Evolutionary conservation across 2,329 filamentous ascomycete species (phyloP).

Genomic region (Dendryphion nanum): DNA sequence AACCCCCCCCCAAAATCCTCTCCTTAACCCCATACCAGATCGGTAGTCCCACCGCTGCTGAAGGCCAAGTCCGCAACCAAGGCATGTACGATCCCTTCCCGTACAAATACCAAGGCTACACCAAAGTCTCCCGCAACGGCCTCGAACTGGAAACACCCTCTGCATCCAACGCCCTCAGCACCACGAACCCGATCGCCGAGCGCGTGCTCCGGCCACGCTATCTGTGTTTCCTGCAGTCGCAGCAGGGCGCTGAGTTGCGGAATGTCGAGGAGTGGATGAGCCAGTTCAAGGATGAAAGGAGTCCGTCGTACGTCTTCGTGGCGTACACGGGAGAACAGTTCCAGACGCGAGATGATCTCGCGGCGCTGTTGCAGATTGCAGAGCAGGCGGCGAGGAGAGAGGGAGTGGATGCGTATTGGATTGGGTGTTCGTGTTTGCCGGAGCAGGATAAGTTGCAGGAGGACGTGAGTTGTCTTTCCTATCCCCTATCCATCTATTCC

Average conservation of each 20-base stretch:
- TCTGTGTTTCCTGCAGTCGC: conserved; percentile 27
- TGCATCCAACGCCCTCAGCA: conserved; percentile 6
- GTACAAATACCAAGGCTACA: conserved; percentile 29
- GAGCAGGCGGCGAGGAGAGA: too few species aligned
- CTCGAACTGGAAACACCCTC: conserved; percentile 18
- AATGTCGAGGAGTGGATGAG: conserved; percentile 30
- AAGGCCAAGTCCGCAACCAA: conserved; percentile 10
- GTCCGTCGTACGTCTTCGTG: too few species aligned
- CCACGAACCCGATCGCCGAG: conserved; percentile 23
- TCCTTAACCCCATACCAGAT: conserved; percentile 12
- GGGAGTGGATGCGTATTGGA: too few species aligned
- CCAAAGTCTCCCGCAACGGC: conserved; percentile 29
- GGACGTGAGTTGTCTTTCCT: too few species aligned
- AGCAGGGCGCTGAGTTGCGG: conserved; percentile 15
- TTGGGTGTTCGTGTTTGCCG: too few species aligned
- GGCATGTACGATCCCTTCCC: conserved; percentile 28
- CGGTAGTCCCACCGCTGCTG: conserved; percentile 15
- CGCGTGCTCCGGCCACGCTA: conserved; percentile 25
- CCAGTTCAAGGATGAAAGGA: too few species aligned
- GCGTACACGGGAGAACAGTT: too few species aligned
- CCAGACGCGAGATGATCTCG: too few species aligned
- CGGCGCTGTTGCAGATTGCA: too few species aligned
- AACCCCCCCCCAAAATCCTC: not conserved
- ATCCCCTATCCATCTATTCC: too few species aligned
- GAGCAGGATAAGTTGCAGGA: too few species aligned